A percentile compares a stretch with the other conserved stretches of the same genome.
phyloP scores from a whole-genome alignment of 768 basidiomycete genomes.

The Leccinum longicurvipes region DNA sequence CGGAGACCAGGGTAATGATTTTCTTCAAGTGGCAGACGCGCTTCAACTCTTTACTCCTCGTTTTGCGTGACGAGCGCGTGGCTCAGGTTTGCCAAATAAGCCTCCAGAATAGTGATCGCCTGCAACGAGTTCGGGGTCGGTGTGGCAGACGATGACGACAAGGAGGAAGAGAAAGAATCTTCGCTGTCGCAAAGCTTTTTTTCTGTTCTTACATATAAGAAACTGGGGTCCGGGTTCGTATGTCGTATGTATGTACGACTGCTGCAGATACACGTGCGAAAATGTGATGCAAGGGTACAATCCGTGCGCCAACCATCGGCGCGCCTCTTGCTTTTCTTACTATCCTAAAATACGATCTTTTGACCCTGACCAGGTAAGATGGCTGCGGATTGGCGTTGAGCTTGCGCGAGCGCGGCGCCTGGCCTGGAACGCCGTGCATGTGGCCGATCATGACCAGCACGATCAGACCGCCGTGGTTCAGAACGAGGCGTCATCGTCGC shows the following conservation, averaged over 20 bases:
- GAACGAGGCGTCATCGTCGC: background rate
- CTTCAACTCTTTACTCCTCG: too few relatives aligned
- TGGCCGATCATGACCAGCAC: conserved; percentile 9
- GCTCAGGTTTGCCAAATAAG: too few relatives aligned
- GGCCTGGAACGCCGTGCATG: conserved; percentile 54
- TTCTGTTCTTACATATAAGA: too few relatives aligned
- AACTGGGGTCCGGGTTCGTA: too few relatives aligned
- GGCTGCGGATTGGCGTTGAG: conserved; percentile 71
- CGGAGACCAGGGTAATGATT: too few relatives aligned
- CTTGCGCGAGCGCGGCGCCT: conserved; percentile 76
- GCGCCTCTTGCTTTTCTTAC: background rate
- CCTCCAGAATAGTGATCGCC: too few relatives aligned
- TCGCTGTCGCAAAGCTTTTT: too few relatives aligned
- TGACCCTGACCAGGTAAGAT: conserved; percentile 65
- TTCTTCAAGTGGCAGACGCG: too few relatives aligned
- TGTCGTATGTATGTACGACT: background rate
- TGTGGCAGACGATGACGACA: conserved; percentile 34
- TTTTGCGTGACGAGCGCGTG: too few relatives aligned
- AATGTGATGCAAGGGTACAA: background rate
- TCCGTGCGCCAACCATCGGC: background rate
- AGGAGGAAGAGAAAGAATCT: conserved; percentile 35
- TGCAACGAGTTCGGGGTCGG: too few relatives aligned
- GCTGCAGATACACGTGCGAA: background rate
- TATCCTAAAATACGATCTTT: conserved; percentile 63
- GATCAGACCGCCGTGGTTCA: conserved; percentile 4